These are phyloP conservation scores for Rhinocladiella mackenziei DNA, from an alignment of 2,329 filamentous ascomycete species.

Conservation along the genomic window DNA sequence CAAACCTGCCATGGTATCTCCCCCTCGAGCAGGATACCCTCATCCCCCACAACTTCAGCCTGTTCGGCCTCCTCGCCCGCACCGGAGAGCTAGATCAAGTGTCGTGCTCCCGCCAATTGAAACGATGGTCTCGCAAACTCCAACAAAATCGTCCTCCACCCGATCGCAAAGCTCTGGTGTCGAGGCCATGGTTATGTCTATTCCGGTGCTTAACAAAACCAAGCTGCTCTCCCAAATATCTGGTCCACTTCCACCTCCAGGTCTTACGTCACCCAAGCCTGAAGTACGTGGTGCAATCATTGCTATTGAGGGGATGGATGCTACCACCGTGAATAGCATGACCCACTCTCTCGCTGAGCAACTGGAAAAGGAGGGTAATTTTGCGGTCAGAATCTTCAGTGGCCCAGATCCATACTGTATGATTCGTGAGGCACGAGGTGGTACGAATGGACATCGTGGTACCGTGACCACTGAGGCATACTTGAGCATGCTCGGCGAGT, in stretches of 20 bases:
- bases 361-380: constrained; percentile 51
- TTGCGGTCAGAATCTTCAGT: constrained; percentile 48
- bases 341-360: constrained; percentile 58
- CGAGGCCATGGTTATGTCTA: constrained; percentile 69
- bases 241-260: constrained; percentile 55
- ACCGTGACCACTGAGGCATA: constrained; percentile 53
- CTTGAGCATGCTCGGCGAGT: constrained; percentile 63
- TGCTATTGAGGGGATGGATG: constrained; percentile 72
- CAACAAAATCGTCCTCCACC: constrained; percentile 27
- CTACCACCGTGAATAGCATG: constrained; percentile 61
- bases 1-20: constrained; percentile 27
- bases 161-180: constrained; percentile 36
- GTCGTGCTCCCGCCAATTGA: constrained; percentile 54
- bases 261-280: constrained; percentile 34
- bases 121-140: constrained; percentile 33
- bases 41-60: constrained; percentile 28
- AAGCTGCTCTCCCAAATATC: constrained; percentile 71
- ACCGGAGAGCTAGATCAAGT: constrained; percentile 39
- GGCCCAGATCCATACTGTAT: constrained; percentile 37
- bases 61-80: constrained; percentile 43
- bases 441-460: constrained; percentile 26
- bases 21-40: constrained; percentile 22
- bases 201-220: constrained; percentile 71
- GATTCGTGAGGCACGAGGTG: constrained; percentile 7
- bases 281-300: constrained; percentile 71